Evolutionary conservation across 2,329 filamentous ascomycete species (phyloP).

Genomic region (Penicillium sp.): DNA sequence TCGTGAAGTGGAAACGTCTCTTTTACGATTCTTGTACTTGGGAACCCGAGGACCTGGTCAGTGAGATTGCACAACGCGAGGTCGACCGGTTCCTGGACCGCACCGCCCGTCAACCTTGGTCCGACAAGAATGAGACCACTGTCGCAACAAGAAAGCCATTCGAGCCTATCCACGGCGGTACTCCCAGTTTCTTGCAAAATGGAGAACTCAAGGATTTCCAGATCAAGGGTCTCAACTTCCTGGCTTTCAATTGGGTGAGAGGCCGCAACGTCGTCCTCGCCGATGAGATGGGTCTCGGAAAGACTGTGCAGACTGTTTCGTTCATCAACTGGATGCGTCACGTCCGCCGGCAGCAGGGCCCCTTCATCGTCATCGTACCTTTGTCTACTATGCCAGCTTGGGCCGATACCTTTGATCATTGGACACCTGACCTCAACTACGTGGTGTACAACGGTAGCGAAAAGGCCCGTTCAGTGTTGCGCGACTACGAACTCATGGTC

Average conservation of each 20-base stretch:
- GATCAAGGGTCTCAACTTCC: slow-evolving; percentile 88
- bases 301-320: slow-evolving; percentile 95
- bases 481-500: slow-evolving; percentile 83
- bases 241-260: slow-evolving; percentile 93
- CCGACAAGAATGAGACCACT: slow-evolving; percentile 76
- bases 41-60: slow-evolving; percentile 77
- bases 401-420: slow-evolving; percentile 96
- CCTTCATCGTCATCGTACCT: slow-evolving; percentile 95
- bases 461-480: slow-evolving; percentile 80
- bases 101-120: slow-evolving; percentile 75
- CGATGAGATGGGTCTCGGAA: slow-evolving; percentile 97
- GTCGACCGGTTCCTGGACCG: slow-evolving; percentile 91
- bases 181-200: slow-evolving; percentile 80
- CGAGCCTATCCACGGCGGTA: slow-evolving; percentile 71
- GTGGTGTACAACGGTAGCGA: slow-evolving; percentile 94
- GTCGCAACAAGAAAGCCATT: slow-evolving; percentile 71
- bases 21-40: slow-evolving; percentile 95
- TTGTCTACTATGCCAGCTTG: slow-evolving; percentile 96
- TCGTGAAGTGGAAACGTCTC: slow-evolving; percentile 94
- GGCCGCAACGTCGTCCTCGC: slow-evolving; percentile 95
- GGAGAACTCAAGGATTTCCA: slow-evolving; percentile 92
- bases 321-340: slow-evolving; percentile 98
- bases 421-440: slow-evolving; percentile 95
- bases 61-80: slow-evolving; percentile 77
- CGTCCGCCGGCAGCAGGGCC: slow-evolving; percentile 83